These are phyloP conservation scores for Leccinum obscurum DNA, from an alignment of 768 basidiomycete genomes.

Conservation along the genomic window DNA sequence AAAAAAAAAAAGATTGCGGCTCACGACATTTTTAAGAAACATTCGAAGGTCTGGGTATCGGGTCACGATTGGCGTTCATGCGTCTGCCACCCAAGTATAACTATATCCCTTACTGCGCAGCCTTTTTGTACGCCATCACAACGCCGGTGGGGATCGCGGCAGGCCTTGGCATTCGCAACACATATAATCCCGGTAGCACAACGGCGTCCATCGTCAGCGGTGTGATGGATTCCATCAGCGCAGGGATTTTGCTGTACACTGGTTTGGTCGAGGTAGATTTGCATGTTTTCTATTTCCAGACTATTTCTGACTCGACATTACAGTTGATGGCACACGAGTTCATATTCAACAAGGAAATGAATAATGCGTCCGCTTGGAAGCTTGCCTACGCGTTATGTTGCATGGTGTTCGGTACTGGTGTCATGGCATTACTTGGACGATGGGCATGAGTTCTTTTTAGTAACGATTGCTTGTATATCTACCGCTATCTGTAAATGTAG, in stretches of 20 bases:
- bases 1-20: background rate
- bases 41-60: constrained; percentile 93
- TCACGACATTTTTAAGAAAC: constrained; percentile 53
- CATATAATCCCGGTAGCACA: constrained; percentile 80
- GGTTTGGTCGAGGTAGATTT: constrained; percentile 73
- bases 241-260: constrained; percentile 88
- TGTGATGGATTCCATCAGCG: constrained; percentile 77
- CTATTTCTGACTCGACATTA: constrained; percentile 4
- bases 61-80: constrained; percentile 83
- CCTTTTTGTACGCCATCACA: constrained; percentile 67
- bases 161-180: constrained; percentile 71
- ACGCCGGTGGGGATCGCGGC: constrained; percentile 88
- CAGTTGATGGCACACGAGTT: constrained; percentile 94
- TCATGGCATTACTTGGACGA: constrained; percentile 90
- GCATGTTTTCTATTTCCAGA: background rate
- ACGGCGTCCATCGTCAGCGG: constrained; percentile 84
- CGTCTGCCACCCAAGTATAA: constrained; percentile 53
- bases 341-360: constrained; percentile 85
- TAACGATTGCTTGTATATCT: background rate
- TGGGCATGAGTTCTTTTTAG: constrained; percentile 72
- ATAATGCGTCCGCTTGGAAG: constrained; percentile 60
- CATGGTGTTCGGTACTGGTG: constrained; percentile 77
- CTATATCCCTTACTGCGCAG: constrained; percentile 60
- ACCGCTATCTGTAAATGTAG: background rate
- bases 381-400: constrained; percentile 73